Percentiles rank a stretch among this genome's conserved stretches.
Evolutionary conservation across 2,329 filamentous ascomycete species (phyloP).

Genomic region (Biscogniauxia marginata): DNA sequence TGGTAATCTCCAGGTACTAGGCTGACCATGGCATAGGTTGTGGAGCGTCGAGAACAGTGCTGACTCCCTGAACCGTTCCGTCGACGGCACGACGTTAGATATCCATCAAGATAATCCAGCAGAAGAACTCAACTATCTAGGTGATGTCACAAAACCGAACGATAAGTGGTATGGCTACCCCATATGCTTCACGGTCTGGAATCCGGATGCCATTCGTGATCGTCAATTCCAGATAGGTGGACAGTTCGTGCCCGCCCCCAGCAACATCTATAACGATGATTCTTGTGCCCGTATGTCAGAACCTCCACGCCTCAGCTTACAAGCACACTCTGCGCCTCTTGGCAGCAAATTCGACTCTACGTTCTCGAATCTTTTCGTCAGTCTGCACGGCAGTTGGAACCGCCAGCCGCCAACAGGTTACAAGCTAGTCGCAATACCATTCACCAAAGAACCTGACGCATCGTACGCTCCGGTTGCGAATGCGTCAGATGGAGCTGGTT

Average conservation of each 20-base stretch:
- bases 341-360: conserved; percentile 61
- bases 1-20: too few species aligned
- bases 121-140: conserved; percentile 65
- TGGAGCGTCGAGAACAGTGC: conserved; percentile 63
- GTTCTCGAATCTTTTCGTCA: conserved; percentile 56
- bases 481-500: conserved; percentile 38
- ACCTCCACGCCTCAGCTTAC: conserved; percentile 46
- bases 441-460: conserved; percentile 30
- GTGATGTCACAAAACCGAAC: conserved; percentile 51
- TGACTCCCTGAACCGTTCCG: conserved; percentile 54
- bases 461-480: conserved; percentile 29
- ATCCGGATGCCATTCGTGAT: conserved; percentile 39
- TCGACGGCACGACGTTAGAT: conserved; percentile 38
- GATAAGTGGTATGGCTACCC: conserved; percentile 62
- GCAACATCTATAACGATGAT: conserved; percentile 25
- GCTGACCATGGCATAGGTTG: conserved; percentile 21
- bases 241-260: conserved; percentile 33
- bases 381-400: conserved; percentile 61
- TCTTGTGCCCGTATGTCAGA: conserved; percentile 21
- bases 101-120: conserved; percentile 62
- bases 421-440: conserved; percentile 36
- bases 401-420: conserved; percentile 36
- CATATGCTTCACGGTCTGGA: conserved; percentile 37
- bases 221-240: conserved; percentile 30
- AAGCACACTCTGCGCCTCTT: conserved; percentile 62